Percentiles rank a stretch among this genome's conserved stretches.
These are phyloP conservation scores for Ilex paraguariensis DNA, from an alignment of 305 asterid species.

Conservation along the genomic window DNA sequence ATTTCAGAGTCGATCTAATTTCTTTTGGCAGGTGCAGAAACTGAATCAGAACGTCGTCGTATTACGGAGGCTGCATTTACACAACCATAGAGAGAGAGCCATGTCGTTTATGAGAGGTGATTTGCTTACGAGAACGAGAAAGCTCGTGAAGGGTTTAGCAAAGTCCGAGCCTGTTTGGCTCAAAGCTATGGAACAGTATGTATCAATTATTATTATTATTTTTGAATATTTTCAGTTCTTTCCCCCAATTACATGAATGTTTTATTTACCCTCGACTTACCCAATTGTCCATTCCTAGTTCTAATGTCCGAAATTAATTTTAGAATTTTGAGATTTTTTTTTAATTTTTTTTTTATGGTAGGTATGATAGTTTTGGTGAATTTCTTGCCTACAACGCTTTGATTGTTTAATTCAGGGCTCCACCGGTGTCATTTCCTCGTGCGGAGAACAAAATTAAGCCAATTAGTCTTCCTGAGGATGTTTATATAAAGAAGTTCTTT, in stretches of 20 bases:
- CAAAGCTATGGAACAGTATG: conserved; percentile 80
- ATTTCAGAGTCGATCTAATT: no score
- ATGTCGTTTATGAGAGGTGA: conserved; percentile 85
- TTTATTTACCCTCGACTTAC: no score
- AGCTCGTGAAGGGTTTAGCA: conserved; percentile 77
- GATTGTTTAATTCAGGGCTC: conserved; percentile 47
- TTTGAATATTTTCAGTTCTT: background rate
- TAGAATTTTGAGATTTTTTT: background rate
- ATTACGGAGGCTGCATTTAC: no score
- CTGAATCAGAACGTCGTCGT: no score
- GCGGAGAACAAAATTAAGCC: conserved; percentile 60
- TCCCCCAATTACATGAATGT: background rate
- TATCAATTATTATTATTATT: conserved; percentile 1
- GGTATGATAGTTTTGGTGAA: background rate
- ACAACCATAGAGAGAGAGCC: background rate
- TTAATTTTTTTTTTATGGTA: background rate
- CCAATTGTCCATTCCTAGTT: no score
- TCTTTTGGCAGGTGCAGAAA: no score
- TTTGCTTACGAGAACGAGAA: conserved; percentile 64
- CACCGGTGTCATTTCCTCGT: conserved; percentile 77
- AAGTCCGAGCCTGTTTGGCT: conserved; percentile 83
- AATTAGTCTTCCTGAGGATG: conserved; percentile 72
- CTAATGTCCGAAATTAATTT: background rate
- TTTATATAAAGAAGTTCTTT: conserved; percentile 60
- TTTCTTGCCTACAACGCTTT: background rate